Base-by-base conservation (phyloP, 2,329 filamentous ascomycete species). In the Orbilia quercus region DNA sequence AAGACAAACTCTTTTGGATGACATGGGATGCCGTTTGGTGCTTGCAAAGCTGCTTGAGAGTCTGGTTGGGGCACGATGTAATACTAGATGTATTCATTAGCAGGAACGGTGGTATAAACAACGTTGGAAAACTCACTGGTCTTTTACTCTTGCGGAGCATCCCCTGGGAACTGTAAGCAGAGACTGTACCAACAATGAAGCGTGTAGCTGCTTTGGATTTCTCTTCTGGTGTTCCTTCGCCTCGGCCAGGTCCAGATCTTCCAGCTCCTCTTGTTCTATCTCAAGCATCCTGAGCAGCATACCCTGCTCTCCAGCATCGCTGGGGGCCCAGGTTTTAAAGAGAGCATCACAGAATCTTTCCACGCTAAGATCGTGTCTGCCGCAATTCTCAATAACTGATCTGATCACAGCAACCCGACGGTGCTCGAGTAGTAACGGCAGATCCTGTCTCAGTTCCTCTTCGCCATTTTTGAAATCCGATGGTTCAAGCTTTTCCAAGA, bases 401-500 rank as follows among this genome's bases (percentile, higher is more conserved):
- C 89, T 91, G 77, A 97, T 86, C 9, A 96, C 89, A 63, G 90
- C 89, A 73, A 91, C 90, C 48, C 94, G 86, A 40, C 88, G 88
- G 72, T 91, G 88, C 59, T 90, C 85, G 7, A 97, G 85, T 7
- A 98, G 84, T 54, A 86, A 86, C 0, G 87, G 84, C 4, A 97
- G 85, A 62, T 91, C 88, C 0, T 91, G 89, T 2, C 89, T 80
- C 64, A 96, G 90, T 77, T 88, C 85, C 53, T 88, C 84, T 64
- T 92, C 86, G 0, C 90, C 91, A 63, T 87, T 86, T 44, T 89
- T 84, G 7, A 99, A 84, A 78, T 97, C 92, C 71, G 96, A 92
- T 79, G 91, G 93, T 80, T 91, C 90, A 9, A 98, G 84, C 60
- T 95, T 87, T 79, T 92, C 91, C 45, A 99, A 83, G 2, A 96